These are phyloP conservation scores for Scheffersomyces illinoinensis DNA, from an alignment of 1,139 yeast genomes.

Conservation along the genomic window DNA sequence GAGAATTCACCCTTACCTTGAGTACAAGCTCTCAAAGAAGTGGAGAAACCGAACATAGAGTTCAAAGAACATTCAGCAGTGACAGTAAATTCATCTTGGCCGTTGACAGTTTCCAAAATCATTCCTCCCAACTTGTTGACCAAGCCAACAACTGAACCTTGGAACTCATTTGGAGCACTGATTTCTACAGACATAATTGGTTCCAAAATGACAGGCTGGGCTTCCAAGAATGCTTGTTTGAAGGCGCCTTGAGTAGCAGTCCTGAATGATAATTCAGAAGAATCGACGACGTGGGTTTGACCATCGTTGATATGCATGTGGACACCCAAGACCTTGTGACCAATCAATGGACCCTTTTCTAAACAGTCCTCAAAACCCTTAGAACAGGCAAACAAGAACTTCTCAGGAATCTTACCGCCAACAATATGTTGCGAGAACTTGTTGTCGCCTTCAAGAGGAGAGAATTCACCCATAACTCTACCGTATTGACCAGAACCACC, in stretches of 20 bases:
- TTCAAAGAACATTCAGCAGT: constrained; percentile 94
- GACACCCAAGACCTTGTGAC: constrained; percentile 90
- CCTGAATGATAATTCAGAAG: constrained; percentile 92
- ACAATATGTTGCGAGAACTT: constrained; percentile 83
- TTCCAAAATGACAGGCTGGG: constrained; percentile 87
- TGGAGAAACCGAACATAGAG: constrained; percentile 95
- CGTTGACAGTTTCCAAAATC: constrained; percentile 91
- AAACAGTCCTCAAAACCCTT: constrained; percentile 95
- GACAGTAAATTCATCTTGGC: constrained; percentile 91
- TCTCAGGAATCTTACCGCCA: constrained; percentile 97
- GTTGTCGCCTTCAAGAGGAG: constrained; percentile 67
- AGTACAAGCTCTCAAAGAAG: constrained; percentile 91
- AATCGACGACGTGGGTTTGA: constrained; percentile 95
- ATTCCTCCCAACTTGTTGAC: constrained; percentile 91
- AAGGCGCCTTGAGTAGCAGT: constrained; percentile 92
- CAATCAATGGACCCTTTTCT: constrained; percentile 95
- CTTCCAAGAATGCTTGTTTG: constrained; percentile 81
- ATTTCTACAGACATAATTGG: constrained; percentile 95
- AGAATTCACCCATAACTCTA: constrained; percentile 86
- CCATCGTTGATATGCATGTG: constrained; percentile 96
- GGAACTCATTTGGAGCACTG: constrained; percentile 95
- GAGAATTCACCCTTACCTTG: constrained; percentile 99
- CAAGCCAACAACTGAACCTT: constrained; percentile 88
- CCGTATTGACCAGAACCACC: constrained; percentile 99
- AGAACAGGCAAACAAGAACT: constrained; percentile 89